Percentiles rank a stretch among this genome's conserved stretches.
phyloP scores from a whole-genome alignment of 1,139 yeast genomes.

The Zygoascus meyerae region DNA sequence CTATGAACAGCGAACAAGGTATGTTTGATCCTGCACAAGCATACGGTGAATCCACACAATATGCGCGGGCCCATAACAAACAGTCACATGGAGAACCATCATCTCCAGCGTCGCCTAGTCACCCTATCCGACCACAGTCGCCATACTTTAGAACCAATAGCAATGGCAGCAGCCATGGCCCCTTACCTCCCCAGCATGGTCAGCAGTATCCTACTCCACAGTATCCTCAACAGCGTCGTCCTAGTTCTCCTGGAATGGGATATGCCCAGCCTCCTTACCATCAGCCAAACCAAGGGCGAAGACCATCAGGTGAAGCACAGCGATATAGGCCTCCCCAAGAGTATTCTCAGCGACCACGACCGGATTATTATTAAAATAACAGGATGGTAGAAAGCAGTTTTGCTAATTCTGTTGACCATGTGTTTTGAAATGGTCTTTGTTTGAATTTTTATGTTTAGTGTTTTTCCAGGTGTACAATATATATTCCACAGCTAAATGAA shows the following conservation, averaged over 20 bases:
- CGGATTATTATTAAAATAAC: too few species aligned
- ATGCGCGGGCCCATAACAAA: not conserved
- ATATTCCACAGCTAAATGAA: too few species aligned
- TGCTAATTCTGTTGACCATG: too few species aligned
- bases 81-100: slow-evolving; percentile 6
- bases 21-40: slow-evolving; percentile 6
- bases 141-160: slow-evolving; percentile 11
- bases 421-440: too few species aligned
- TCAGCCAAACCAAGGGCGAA: not conserved
- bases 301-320: not conserved
- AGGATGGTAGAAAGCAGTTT: too few species aligned
- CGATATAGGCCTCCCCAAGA: not conserved
- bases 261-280: slow-evolving; percentile 10
- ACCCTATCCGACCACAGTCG: slow-evolving; percentile 11
- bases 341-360: too few species aligned
- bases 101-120: slow-evolving; percentile 11
- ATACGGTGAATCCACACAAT: not conserved
- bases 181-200: slow-evolving; percentile 9
- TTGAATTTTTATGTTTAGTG: too few species aligned
- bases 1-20: slow-evolving; percentile 3
- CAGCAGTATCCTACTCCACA: slow-evolving; percentile 1
- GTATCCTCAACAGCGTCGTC: slow-evolving; percentile 3
- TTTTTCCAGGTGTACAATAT: too few species aligned
- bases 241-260: not conserved
- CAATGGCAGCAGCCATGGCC: slow-evolving; percentile 6